Percentiles rank a stretch among this genome's conserved stretches.
Evolutionary conservation across 192 early-diverging fungal species (phyloP).

Genomic region (Geranomyces michiganensis): DNA sequence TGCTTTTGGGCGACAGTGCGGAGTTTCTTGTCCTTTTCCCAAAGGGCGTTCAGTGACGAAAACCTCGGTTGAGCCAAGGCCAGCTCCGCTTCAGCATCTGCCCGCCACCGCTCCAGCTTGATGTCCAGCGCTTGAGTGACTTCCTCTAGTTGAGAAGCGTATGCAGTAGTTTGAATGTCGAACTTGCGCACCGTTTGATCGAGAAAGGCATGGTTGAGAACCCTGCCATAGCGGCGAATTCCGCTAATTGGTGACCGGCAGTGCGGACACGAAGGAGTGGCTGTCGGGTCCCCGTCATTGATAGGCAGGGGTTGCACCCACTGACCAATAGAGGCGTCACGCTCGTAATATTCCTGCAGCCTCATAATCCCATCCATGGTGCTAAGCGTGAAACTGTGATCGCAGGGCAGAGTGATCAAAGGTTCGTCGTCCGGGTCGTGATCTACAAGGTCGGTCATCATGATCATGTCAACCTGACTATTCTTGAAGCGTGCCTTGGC

Average conservation of each 20-base stretch:
- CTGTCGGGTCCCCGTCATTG: too few relatives aligned
- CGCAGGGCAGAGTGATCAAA: slow-evolving; percentile 52
- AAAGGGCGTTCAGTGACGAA: not conserved
- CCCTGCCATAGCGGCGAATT: slow-evolving; percentile 29
- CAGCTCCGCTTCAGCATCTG: not conserved
- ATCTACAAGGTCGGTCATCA: slow-evolving; percentile 36
- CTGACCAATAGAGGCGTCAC: slow-evolving; percentile 16
- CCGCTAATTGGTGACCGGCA: slow-evolving; percentile 49
- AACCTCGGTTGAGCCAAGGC: slow-evolving; percentile 2
- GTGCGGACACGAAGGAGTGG: slow-evolving; percentile 42
- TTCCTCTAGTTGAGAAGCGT: not conserved
- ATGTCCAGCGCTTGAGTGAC: not conserved
- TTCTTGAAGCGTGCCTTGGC: slow-evolving; percentile 6
- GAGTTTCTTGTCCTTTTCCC: not conserved
- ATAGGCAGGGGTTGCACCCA: slow-evolving; percentile 16
- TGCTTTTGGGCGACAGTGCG: not conserved
- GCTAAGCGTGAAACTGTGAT: slow-evolving; percentile 55
- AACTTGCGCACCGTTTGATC: slow-evolving; percentile 30
- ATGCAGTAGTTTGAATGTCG: not conserved
- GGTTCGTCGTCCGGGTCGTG: slow-evolving; percentile 49
- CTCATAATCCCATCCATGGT: slow-evolving; percentile 55
- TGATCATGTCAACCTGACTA: slow-evolving; percentile 28
- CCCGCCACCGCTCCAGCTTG: not conserved
- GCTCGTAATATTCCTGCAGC: slow-evolving; percentile 46
- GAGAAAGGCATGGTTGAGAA: slow-evolving; percentile 24